Percentiles rank a stretch among this genome's conserved stretches.
These are phyloP conservation scores for Candida tallmaniae DNA, from an alignment of 805 yeast species.

Conservation along the genomic window DNA sequence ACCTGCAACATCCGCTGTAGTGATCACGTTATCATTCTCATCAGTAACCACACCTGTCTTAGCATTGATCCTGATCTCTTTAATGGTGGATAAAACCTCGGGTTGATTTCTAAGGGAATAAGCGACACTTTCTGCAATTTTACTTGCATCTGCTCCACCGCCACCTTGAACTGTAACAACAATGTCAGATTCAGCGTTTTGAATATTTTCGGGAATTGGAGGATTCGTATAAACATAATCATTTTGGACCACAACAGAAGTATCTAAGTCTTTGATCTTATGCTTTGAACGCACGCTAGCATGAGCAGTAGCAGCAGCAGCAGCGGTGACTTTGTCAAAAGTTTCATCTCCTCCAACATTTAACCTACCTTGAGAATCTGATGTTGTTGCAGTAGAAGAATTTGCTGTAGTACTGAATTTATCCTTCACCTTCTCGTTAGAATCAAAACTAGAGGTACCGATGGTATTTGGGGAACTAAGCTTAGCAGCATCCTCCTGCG, in stretches of 20 bases:
- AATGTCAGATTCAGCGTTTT: conserved; percentile 23
- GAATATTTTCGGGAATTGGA: neutral
- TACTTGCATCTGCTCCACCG: conserved; percentile 21
- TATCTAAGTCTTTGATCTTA: conserved; percentile 1
- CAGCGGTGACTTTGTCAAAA: conserved; percentile 11
- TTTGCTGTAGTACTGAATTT: conserved; percentile 3
- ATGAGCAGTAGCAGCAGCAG: conserved; percentile 11
- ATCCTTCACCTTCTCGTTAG: conserved; percentile 1
- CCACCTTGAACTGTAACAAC: conserved; percentile 29
- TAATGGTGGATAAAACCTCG: conserved; percentile 15
- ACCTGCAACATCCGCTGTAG: neutral
- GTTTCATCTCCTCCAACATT: conserved; percentile 15
- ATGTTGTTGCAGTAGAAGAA: conserved; percentile 1
- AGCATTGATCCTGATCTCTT: conserved; percentile 27
- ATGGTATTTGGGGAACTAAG: neutral
- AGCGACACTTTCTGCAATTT: conserved; percentile 25
- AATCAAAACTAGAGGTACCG: neutral
- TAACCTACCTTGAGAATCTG: neutral
- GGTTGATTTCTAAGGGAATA: conserved; percentile 19
- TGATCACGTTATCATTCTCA: conserved; percentile 17
- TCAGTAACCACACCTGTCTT: conserved; percentile 25
- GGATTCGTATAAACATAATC: neutral
- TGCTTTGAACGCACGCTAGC: conserved; percentile 5
- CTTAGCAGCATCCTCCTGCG: conserved; percentile 1
- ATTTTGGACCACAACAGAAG: neutral